Evolutionary conservation across 306 rosid genomes (phyloP), one percentile per base, ranked within the genome.

Genomic region (Trifolium subterraneum): DNA sequence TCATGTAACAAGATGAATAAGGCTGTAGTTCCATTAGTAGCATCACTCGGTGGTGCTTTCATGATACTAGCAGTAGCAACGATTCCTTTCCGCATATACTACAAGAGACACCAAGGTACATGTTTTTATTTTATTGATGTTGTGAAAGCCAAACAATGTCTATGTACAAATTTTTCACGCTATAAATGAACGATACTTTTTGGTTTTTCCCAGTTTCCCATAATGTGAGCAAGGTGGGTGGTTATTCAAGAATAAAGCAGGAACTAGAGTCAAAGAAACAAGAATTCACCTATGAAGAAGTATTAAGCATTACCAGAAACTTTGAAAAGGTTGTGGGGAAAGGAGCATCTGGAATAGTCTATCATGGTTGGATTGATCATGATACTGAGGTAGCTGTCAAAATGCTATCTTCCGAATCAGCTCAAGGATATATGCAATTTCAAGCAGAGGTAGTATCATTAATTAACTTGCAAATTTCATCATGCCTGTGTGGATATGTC

Each of bases 301-400:
- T 88, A 54, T 42, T 70, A 27, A 72, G 64, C 27, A 78, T 87
- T 7, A 87, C 87, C 61, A 78, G 48, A 75, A 84, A 87, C 68
- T 83, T 84, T 20, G 80, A 42, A 76, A 82, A 29, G 59, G 38
- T 80, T 80, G 77, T 85, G 12, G 86, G 91, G 10, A 80, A 82
- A 78, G 91, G 91, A 22, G 91, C 83, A 69, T 80, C 78, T 73
- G 88, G 83, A 78, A 78, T 47, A 51, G 91, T 87, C 8, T 85
- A 87, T 75, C 71, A 80, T 38, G 91, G 91, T 31, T 39, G 18
- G 41, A 11, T 82, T 13, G 79, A 23, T 23, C 61, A 52, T 20
- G 44, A 80, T 50, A 76, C 51, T 51, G 82, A 87, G 74, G 87
- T 84, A 15, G 88, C 91, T 60, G 91, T 87, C 42, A 87, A 84